Conservation (phyloP, 2,329 filamentous ascomycete species). For the Alternaria sp. region DNA sequence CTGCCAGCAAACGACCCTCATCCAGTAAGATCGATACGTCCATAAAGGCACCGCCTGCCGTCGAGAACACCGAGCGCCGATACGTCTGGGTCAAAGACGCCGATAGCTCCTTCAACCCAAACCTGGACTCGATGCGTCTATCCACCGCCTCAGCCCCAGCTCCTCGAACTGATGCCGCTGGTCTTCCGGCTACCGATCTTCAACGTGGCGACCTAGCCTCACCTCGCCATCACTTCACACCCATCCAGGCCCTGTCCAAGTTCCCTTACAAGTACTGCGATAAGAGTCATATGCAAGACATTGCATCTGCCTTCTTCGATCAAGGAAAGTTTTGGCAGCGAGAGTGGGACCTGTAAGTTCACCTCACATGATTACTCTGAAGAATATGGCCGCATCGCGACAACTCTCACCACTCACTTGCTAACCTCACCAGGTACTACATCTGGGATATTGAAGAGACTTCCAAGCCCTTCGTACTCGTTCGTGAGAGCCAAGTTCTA, state of each 20-base stretch:
- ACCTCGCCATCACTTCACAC: conserved; percentile 47
- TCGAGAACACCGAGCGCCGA: conserved; percentile 23
- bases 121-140: conserved; percentile 15
- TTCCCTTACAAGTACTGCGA: conserved; percentile 68
- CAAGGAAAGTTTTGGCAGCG: conserved; percentile 63
- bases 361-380: conserved; percentile 25
- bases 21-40: background rate
- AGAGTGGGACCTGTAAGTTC: conserved; percentile 79
- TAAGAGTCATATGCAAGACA: conserved; percentile 54
- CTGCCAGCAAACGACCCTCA: conserved; percentile 17
- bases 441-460: conserved; percentile 56
- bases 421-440: conserved; percentile 64
- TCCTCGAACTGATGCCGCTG: background rate
- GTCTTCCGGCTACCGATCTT: conserved; percentile 24
- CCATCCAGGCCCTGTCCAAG: conserved; percentile 57
- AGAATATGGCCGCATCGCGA: background rate
- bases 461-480: conserved; percentile 67
- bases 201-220: conserved; percentile 43
- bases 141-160: background rate
- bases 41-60: background rate
- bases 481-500: conserved; percentile 71
- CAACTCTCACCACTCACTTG: background rate
- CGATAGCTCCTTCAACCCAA: conserved; percentile 34
- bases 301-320: conserved; percentile 64
- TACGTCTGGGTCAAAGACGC: conserved; percentile 31